Base-by-base conservation (phyloP, 2,329 filamentous ascomycete species). In the Peltaster fructicola region DNA sequence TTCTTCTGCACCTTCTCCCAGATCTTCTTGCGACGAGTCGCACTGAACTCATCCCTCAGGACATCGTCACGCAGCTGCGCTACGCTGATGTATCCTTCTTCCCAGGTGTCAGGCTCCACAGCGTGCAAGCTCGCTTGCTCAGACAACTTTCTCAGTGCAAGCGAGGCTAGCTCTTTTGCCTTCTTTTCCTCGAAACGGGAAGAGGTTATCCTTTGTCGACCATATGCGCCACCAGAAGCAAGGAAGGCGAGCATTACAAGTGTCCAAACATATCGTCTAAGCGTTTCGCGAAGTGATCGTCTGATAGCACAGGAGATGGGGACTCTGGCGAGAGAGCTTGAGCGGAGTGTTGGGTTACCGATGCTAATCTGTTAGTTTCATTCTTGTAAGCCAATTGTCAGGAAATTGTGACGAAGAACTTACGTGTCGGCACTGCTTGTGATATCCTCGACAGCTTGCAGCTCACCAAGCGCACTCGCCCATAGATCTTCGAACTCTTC, bases 401-500 rank as follows among this genome's bases (percentile, higher is more conserved):
- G 29, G 26, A 29, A 29, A 19, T n/a, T n/a, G n/a, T n/a, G n/a
- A n/a, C n/a, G n/a, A n/a, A n/a, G n/a, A n/a, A n/a, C 68, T 68
- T 65, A 73, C 70, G 58, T 58, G 44, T 68, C 59, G 21, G 56
- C 56, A 20, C 53, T 59, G 37, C 56, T 59, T 11, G 65, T 50
- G 20, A 75, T 52, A 47, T 76, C 71, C 22, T 76, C 70, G 25
- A 64, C 57, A 11, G 54, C 52, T 18, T 62, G 63, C 25, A 84
- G 68, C 39, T 84, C 78, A 10, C 72, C 73, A 29, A 84, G 65
- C 3, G 78, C 78, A 33, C 68, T 67, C 14, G 60, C 58, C 68
- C 78, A 88, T 6, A 98, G 66, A 30, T 92, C 80, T 38, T 95
- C 81, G 43, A 98, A 93, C 46, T 95, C 85, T 20, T 76, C 65